Conservation (phyloP, 148 eudicot genomes). For the Amaranthus palmeri region DNA sequence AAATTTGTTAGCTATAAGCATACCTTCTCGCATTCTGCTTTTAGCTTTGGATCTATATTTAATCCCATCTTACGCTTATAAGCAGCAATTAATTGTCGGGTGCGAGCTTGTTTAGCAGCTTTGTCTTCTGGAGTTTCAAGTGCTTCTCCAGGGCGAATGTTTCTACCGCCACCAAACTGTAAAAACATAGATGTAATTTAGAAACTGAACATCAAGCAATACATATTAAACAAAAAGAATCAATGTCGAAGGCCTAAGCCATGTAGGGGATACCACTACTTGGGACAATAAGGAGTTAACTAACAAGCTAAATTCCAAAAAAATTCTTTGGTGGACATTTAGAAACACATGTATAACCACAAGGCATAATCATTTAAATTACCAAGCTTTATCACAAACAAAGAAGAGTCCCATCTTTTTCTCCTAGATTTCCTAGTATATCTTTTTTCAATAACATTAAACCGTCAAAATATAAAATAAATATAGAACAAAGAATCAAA, state of each 20-base stretch:
- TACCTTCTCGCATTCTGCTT: conserved; percentile 77
- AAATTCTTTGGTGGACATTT: background rate
- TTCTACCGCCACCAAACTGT: conserved; percentile 90
- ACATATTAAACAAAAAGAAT: conserved; percentile 1
- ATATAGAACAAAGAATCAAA: background rate
- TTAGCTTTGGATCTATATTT: conserved; percentile 66
- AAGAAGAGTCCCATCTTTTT: background rate
- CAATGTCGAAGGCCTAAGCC: background rate
- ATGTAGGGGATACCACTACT: background rate
- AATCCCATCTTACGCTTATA: conserved; percentile 54
- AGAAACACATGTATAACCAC: background rate
- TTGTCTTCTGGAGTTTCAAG: conserved; percentile 69
- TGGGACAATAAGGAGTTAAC: background rate
- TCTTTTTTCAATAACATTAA: background rate
- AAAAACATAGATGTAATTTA: conserved; percentile 4
- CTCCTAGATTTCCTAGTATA: background rate
- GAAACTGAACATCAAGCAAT: background rate
- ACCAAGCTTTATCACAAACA: background rate
- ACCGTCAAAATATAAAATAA: background rate
- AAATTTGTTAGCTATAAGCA: conserved; percentile 11
- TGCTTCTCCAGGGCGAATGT: conserved; percentile 70
- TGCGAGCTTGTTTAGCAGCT: conserved; percentile 71
- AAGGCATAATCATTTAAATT: background rate
- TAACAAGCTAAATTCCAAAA: background rate
- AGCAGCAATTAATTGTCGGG: conserved; percentile 60